Percentiles rank a stretch among this genome's conserved stretches.
These are phyloP conservation scores for Patellifolia procumbens DNA, from an alignment of 179 eudicot genomes.

Conservation along the genomic window DNA sequence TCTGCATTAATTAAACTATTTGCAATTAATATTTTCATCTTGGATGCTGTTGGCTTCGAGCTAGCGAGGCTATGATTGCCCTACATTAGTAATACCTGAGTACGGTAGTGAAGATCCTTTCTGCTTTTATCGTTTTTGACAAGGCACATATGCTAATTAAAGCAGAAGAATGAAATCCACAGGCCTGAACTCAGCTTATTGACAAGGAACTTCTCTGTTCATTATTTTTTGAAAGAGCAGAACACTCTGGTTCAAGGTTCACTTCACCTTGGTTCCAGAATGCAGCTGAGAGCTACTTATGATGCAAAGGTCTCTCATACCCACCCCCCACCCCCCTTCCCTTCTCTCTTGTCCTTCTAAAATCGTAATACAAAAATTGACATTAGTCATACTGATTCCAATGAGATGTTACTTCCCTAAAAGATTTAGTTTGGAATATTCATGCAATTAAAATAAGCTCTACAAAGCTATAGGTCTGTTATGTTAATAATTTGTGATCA, in stretches of 20 bases:
- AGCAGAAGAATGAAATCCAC: conserved; percentile 55
- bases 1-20: neutral
- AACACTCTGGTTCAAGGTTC: conserved; percentile 55
- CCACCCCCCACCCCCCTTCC: conserved; percentile 19
- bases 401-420: neutral
- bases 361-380: neutral
- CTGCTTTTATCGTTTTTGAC: conserved; percentile 28
- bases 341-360: conserved; percentile 2
- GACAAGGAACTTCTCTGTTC: conserved; percentile 57
- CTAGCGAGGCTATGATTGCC: neutral
- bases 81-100: neutral
- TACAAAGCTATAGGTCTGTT: neutral
- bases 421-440: neutral
- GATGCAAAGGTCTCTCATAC: conserved; percentile 60
- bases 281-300: conserved; percentile 66
- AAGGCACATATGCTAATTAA: conserved; percentile 35
- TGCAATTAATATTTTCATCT: neutral
- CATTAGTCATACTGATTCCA: neutral
- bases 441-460: neutral
- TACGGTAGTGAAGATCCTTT: conserved; percentile 14
- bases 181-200: conserved; percentile 60
- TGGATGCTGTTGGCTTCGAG: conserved; percentile 8
- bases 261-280: conserved; percentile 46
- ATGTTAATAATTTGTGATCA: neutral
- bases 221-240: conserved; percentile 60